phyloP scores from a whole-genome alignment of 805 yeast species.

The Suhomyces kilbournensis region DNA sequence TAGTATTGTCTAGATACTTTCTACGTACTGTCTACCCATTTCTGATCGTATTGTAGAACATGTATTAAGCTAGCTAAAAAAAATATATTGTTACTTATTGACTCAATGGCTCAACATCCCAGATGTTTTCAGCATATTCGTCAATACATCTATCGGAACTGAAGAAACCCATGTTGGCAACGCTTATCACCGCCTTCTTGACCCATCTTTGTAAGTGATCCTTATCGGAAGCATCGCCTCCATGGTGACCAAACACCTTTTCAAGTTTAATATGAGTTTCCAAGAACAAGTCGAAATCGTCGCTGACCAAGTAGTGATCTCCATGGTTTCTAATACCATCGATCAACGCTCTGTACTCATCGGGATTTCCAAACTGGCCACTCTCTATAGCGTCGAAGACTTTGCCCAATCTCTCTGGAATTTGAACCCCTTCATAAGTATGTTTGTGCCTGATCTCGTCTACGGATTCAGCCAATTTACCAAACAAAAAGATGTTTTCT shows the following conservation, averaged over 20 bases:
- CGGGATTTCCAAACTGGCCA: slow-evolving; percentile 69
- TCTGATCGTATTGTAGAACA: neutral
- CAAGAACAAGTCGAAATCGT: slow-evolving; percentile 84
- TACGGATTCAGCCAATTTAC: slow-evolving; percentile 85
- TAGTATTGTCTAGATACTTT: no score
- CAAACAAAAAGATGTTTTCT: slow-evolving; percentile 87
- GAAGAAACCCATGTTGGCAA: slow-evolving; percentile 93
- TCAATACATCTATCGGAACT: slow-evolving; percentile 86
- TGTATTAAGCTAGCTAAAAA: neutral
- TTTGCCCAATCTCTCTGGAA: slow-evolving; percentile 56
- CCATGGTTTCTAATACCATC: slow-evolving; percentile 72
- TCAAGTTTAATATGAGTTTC: slow-evolving; percentile 80
- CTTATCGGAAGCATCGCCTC: slow-evolving; percentile 40
- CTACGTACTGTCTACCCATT: neutral
- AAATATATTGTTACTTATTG: slow-evolving; percentile 9
- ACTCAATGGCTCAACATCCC: slow-evolving; percentile 80
- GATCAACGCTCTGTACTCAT: slow-evolving; percentile 63
- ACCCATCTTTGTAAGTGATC: slow-evolving; percentile 68
- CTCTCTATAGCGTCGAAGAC: slow-evolving; percentile 67
- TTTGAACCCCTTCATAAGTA: slow-evolving; percentile 52
- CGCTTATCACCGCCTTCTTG: slow-evolving; percentile 70
- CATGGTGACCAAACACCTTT: slow-evolving; percentile 53
- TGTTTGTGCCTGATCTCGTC: slow-evolving; percentile 81
- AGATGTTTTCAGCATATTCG: slow-evolving; percentile 87
- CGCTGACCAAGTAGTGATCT: slow-evolving; percentile 82